Conservation (phyloP, 1,284 basidiomycete genomes). For the Coriolopsis trogii region DNA sequence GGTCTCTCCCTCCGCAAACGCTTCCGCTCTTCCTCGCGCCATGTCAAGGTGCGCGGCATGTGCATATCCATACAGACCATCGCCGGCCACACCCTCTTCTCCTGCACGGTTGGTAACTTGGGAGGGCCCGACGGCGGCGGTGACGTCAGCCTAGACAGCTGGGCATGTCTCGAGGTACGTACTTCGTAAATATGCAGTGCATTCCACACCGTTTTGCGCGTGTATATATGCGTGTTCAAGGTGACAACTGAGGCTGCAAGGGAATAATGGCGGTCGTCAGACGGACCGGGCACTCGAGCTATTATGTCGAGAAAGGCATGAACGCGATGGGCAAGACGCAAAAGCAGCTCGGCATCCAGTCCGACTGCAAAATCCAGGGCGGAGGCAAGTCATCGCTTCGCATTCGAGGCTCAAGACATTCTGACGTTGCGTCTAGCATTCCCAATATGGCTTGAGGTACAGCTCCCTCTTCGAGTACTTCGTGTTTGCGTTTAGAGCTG, state of each 20-base stretch:
- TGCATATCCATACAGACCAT: constrained; percentile 78
- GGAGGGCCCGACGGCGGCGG: constrained; percentile 64
- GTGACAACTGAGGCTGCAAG: constrained; percentile 18
- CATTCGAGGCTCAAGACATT: no score
- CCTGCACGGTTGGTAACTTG: constrained; percentile 80
- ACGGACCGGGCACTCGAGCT: constrained; percentile 81
- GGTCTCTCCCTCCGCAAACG: constrained; percentile 80
- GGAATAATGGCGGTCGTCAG: constrained; percentile 78
- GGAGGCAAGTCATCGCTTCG: constrained; percentile 58
- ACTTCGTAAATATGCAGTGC: no score
- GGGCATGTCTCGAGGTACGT: constrained; percentile 64
- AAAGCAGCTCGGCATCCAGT: constrained; percentile 67
- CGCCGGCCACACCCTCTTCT: constrained; percentile 75
- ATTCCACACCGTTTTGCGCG: no score
- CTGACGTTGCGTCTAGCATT: constrained; percentile 52
- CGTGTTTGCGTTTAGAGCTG: constrained; percentile 6
- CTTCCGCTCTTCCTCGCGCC: constrained; percentile 71
- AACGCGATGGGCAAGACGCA: constrained; percentile 77
- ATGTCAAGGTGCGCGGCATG: constrained; percentile 75
- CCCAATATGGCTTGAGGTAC: constrained; percentile 81
- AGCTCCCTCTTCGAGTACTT: background rate
- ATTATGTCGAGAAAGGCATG: constrained; percentile 83
- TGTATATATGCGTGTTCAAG: background rate
- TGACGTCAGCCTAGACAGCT: constrained; percentile 79
- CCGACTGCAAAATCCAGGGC: constrained; percentile 65